A percentile compares a stretch with the other conserved stretches of the same genome.
Evolutionary conservation across 2,329 filamentous ascomycete genomes (phyloP).

Genomic region (Apiospora malaysiana): DNA sequence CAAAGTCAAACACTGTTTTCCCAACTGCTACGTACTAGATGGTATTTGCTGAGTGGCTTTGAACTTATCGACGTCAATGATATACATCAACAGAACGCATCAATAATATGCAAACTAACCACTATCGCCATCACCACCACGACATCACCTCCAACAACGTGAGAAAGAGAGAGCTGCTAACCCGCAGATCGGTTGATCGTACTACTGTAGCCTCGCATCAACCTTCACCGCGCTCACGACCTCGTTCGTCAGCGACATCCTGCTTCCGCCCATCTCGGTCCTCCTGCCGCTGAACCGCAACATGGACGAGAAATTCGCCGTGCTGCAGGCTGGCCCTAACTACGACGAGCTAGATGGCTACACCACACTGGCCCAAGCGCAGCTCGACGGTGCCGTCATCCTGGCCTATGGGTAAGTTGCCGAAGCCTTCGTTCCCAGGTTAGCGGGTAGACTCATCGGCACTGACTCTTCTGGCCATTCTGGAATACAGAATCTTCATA

Average conservation of each 20-base stretch:
- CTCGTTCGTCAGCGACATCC: slow-evolving; percentile 72
- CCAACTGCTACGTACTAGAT: not conserved
- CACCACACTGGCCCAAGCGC: slow-evolving; percentile 72
- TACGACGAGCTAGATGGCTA: slow-evolving; percentile 62
- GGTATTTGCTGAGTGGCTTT: not conserved
- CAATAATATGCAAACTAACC: not conserved
- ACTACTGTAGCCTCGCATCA: slow-evolving; percentile 62
- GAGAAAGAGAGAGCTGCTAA: not conserved
- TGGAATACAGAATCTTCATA: slow-evolving; percentile 57
- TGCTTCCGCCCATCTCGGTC: slow-evolving; percentile 72
- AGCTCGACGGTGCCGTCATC: slow-evolving; percentile 73
- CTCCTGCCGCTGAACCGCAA: slow-evolving; percentile 73
- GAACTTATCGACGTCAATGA: not conserved
- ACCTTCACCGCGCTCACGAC: slow-evolving; percentile 75
- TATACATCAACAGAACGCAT: not conserved
- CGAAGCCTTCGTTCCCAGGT: not conserved
- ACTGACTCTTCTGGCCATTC: not conserved
- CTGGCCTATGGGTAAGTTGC: slow-evolving; percentile 69
- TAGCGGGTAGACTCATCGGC: not conserved
- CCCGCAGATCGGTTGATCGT: not conserved
- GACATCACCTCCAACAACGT: not conserved
- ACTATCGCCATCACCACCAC: not conserved
- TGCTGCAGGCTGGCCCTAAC: slow-evolving; percentile 63
- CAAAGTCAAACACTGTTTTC: not conserved
- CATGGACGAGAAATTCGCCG: slow-evolving; percentile 76